These are phyloP conservation scores for Candida yuanshanica DNA, from an alignment of 805 yeast genomes.

Conservation along the genomic window DNA sequence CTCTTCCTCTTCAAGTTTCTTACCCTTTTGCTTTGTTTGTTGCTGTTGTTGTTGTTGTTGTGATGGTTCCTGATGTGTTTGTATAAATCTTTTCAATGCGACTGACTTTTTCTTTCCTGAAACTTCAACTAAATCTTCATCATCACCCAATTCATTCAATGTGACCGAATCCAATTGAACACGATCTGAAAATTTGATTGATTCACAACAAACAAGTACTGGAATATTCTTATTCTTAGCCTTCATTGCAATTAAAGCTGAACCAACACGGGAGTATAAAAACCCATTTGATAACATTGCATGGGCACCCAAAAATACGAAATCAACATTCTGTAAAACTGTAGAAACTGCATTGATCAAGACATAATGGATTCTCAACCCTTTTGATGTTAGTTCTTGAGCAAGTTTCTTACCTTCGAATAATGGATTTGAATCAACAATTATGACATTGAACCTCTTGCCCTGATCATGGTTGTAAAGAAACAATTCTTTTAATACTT, in stretches of 20 bases:
- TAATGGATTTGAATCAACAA: slow-evolving; percentile 90
- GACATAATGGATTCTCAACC: slow-evolving; percentile 70
- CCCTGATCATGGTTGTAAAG: slow-evolving; percentile 59
- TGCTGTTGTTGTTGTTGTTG: slow-evolving; percentile 21
- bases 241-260: slow-evolving; percentile 89
- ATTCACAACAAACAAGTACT: slow-evolving; percentile 92
- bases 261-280: slow-evolving; percentile 88
- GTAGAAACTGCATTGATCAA: slow-evolving; percentile 75
- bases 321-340: slow-evolving; percentile 79
- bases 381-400: slow-evolving; percentile 50
- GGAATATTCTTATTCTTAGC: slow-evolving; percentile 87
- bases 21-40: slow-evolving; percentile 23
- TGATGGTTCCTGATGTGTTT: slow-evolving; percentile 29
- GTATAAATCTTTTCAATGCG: slow-evolving; percentile 58
- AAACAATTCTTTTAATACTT: slow-evolving; percentile 72
- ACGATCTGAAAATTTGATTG: slow-evolving; percentile 88
- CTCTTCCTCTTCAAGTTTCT: slow-evolving; percentile 10
- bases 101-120: slow-evolving; percentile 37
- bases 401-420: slow-evolving; percentile 88
- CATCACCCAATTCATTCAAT: slow-evolving; percentile 82
- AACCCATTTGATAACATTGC: slow-evolving; percentile 95
- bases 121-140: slow-evolving; percentile 58
- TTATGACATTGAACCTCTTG: slow-evolving; percentile 71
- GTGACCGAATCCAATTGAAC: slow-evolving; percentile 97
- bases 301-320: slow-evolving; percentile 92